phyloP scores from a whole-genome alignment of 2,329 filamentous ascomycete species.

The Arachnomyces sp. region DNA sequence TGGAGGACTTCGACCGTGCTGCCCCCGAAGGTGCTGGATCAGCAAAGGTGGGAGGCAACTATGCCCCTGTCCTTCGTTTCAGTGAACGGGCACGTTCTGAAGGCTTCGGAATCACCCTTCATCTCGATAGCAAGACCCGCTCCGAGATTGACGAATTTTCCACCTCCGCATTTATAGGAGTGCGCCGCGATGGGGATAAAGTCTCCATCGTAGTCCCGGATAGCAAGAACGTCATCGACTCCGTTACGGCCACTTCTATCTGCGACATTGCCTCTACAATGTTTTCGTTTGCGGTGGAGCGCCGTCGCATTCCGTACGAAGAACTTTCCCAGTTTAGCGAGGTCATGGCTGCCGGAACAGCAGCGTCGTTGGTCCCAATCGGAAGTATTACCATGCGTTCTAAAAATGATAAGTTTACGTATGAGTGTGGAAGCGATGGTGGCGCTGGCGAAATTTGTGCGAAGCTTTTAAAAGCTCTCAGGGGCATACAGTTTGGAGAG shows the following conservation, averaged over 20 bases:
- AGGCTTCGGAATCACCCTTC: slow-evolving; percentile 89
- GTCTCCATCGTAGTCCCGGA: slow-evolving; percentile 78
- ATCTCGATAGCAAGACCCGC: slow-evolving; percentile 76
- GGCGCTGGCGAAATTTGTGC: slow-evolving; percentile 57
- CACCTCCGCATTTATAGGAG: slow-evolving; percentile 86
- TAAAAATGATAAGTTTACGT: slow-evolving; percentile 48
- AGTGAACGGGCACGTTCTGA: slow-evolving; percentile 70
- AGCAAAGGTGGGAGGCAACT: slow-evolving; percentile 95
- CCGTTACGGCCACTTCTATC: slow-evolving; percentile 72
- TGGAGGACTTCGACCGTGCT: slow-evolving; percentile 88
- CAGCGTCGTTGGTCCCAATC: slow-evolving; percentile 84
- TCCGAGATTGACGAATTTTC: slow-evolving; percentile 92
- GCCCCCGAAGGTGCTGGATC: slow-evolving; percentile 85
- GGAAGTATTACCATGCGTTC: slow-evolving; percentile 72
- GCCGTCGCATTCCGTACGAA: slow-evolving; percentile 53
- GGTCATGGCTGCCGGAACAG: slow-evolving; percentile 86
- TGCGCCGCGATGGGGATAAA: slow-evolving; percentile 50
- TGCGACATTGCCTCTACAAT: slow-evolving; percentile 60
- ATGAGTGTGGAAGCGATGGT: slow-evolving; percentile 36
- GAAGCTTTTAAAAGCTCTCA: slow-evolving; percentile 65
- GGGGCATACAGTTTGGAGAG: slow-evolving; percentile 79
- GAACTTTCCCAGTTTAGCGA: slow-evolving; percentile 60
- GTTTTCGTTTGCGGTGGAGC: slow-evolving; percentile 79
- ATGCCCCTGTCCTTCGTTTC: slow-evolving; percentile 81
- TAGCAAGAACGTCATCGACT: slow-evolving; percentile 79